These are phyloP conservation scores for Diplodia scrobiculata DNA, from an alignment of 2,329 filamentous ascomycete species.

Conservation along the genomic window DNA sequence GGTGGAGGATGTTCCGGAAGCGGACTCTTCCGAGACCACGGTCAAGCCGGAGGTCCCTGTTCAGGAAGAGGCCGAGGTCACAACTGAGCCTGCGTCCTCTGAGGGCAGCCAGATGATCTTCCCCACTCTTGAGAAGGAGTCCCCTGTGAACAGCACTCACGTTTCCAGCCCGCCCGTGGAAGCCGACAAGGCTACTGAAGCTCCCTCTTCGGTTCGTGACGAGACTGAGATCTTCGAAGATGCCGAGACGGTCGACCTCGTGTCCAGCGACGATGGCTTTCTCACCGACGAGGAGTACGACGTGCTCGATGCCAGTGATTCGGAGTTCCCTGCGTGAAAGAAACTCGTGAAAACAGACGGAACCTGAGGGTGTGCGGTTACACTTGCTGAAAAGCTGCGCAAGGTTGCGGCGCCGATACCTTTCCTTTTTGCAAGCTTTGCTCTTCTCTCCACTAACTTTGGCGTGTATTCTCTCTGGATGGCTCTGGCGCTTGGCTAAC, in stretches of 20 bases:
- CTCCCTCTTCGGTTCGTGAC: conserved; percentile 48
- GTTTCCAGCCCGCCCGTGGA: conserved; percentile 31
- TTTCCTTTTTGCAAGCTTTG: background rate
- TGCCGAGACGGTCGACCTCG: conserved; percentile 58
- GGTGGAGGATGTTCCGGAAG: conserved; percentile 26
- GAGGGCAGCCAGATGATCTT: conserved; percentile 82
- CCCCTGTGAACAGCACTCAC: conserved; percentile 77
- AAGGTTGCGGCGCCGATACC: background rate
- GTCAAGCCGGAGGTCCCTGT: conserved; percentile 9
- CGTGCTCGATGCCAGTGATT: conserved; percentile 90
- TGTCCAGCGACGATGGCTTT: conserved; percentile 69
- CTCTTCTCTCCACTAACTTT: conserved; percentile 14
- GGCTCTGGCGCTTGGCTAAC: conserved; percentile 25
- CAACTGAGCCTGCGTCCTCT: conserved; percentile 31
- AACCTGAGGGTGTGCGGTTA: background rate
- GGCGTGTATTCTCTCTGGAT: conserved; percentile 27
- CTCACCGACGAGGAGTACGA: conserved; percentile 98
- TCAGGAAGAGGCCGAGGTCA: conserved; percentile 22
- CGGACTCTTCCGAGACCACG: conserved; percentile 1
- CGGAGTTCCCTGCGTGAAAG: conserved; percentile 24
- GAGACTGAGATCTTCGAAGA: conserved; percentile 61
- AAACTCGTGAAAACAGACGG: background rate
- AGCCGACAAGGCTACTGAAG: conserved; percentile 37
- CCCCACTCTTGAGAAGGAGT: conserved; percentile 94
- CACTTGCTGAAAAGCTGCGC: background rate